Evolutionary conservation across 768 basidiomycete species (phyloP), one percentile per base, ranked within the genome.

Genomic region (Trametes punicea): DNA sequence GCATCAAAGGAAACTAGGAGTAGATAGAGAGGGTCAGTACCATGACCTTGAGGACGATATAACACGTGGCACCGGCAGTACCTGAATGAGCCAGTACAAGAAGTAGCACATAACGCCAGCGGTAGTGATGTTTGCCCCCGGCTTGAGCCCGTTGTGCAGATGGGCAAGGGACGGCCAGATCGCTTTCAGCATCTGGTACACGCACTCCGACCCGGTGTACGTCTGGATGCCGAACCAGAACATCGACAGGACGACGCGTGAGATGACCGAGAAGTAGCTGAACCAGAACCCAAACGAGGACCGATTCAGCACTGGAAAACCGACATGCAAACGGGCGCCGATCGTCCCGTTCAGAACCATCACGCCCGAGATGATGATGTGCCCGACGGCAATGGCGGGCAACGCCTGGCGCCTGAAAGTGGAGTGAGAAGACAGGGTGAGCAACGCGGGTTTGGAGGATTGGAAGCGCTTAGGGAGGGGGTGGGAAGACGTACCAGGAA

Each of bases 241-340:
- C 78, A 91, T 81, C 33, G 87, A 77, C 21, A 93, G 79, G 18
- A 90, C 72, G 40, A 84, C 79, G 20, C 90, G 81, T 61, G 87
- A 90, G 55, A 93, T 67, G 42, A 94, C 87, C 55, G 82, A 84
- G 69, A 93, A 93, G 71, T 91, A 93, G 66, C 89, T 88, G 64
- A 93, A 81, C 83, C 88, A 93, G 73, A 92, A 93, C 2, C 93
- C 92, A 62, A 93, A 90, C 0, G 88, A 91, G 2, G 91, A 90
- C 15, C 92, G 78, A 62, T 87, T 90, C n/a, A 92, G 75, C 46
- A 93, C 79, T 1, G 82, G 79, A 67, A 92, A 92, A 0, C 87
- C 81, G 23, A 93, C 73, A 62, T 90, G 89, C 41, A 90, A 77
- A 18, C 87, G 81, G 23, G 90, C 87, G 23, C 91, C 89, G 25